These are phyloP conservation scores for Pezicula neosporulosa DNA, from an alignment of 2,329 filamentous ascomycete genomes.

Conservation along the genomic window DNA sequence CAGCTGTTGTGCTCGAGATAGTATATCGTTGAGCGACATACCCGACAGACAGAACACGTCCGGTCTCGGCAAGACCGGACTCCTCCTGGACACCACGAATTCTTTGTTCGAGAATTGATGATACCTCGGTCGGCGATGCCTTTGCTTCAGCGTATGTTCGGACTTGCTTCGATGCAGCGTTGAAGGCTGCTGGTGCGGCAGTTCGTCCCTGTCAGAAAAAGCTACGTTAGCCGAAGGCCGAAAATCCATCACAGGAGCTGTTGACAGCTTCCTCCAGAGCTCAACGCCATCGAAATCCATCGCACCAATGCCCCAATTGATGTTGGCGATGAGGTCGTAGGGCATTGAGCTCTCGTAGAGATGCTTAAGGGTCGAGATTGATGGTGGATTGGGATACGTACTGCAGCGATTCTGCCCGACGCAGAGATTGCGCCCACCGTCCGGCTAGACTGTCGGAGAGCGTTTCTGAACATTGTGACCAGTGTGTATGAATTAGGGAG, in stretches of 20 bases:
- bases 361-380: conserved; percentile 35
- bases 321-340: conserved; percentile 37
- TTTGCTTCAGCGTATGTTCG: conserved; percentile 95
- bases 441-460: conserved; percentile 94
- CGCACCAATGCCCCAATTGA: conserved; percentile 26
- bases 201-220: conserved; percentile 72
- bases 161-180: conserved; percentile 66
- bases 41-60: conserved; percentile 97
- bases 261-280: conserved; percentile 33
- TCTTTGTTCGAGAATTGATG: conserved; percentile 98
- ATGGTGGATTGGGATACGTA: conserved; percentile 64
- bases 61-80: conserved; percentile 93
- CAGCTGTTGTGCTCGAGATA: conserved; percentile 7
- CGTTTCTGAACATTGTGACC: conserved; percentile 93
- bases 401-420: conserved; percentile 84
- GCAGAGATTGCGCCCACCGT: conserved; percentile 92
- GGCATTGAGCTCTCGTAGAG: conserved; percentile 26
- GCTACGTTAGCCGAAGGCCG: conserved; percentile 51
- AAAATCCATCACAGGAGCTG: conserved; percentile 31
- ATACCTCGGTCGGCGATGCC: conserved; percentile 95
- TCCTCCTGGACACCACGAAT: conserved; percentile 99
- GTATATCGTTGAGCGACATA: conserved; percentile 52
- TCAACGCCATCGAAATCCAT: conserved; percentile 32
- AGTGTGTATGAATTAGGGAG: conserved; percentile 48
- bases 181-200: conserved; percentile 75